phyloP scores from a whole-genome alignment of 2,329 filamentous ascomycete genomes.

The Neonectria coccinea region DNA sequence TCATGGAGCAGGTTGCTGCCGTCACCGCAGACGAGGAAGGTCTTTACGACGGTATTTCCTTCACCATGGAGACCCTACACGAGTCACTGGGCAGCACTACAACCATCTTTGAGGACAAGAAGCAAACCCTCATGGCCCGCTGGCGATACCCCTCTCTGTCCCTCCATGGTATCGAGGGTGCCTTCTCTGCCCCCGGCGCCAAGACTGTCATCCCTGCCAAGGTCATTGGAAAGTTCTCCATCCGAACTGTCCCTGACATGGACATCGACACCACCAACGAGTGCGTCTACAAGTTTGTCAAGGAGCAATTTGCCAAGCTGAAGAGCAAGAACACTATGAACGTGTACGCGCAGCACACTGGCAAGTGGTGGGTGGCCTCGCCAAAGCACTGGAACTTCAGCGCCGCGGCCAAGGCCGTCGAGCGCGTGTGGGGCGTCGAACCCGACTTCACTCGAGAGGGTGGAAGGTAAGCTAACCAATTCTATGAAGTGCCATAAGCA shows the following conservation, averaged over 20 bases:
- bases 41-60: conserved; percentile 90
- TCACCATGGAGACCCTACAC: conserved; percentile 96
- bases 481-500: neutral
- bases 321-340: conserved; percentile 92
- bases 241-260: conserved; percentile 98
- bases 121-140: conserved; percentile 91
- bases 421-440: conserved; percentile 92
- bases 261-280: conserved; percentile 90
- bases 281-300: conserved; percentile 84
- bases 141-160: conserved; percentile 97
- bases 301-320: conserved; percentile 86
- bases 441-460: conserved; percentile 97
- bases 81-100: conserved; percentile 92
- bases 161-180: conserved; percentile 93
- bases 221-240: conserved; percentile 98
- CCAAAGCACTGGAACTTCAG: conserved; percentile 99
- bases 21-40: conserved; percentile 86
- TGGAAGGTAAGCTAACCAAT: conserved; percentile 72
- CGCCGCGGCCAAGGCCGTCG: conserved; percentile 93
- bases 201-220: conserved; percentile 99
- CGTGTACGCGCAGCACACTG: conserved; percentile 85
- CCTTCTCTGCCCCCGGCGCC: conserved; percentile 90
- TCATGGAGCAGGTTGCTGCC: conserved; percentile 92
- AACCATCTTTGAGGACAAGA: conserved; percentile 88
- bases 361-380: conserved; percentile 98